phyloP scores from a whole-genome alignment of 2,329 filamentous ascomycete species.

The Lachnellula subtilissima region DNA sequence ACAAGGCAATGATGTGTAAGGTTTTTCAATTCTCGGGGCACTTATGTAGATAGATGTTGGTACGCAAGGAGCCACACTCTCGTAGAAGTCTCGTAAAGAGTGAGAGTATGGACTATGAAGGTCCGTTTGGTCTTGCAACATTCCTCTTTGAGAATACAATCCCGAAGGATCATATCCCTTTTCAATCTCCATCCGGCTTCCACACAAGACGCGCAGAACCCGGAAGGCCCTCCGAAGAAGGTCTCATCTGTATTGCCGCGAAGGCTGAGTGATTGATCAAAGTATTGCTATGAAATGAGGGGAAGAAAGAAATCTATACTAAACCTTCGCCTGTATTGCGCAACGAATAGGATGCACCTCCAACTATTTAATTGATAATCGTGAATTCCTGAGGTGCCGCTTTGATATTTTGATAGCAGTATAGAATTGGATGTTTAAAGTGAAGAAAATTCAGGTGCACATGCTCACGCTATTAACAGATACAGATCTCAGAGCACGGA shows the following conservation, averaged over 20 bases:
- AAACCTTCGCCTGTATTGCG: too few relatives aligned
- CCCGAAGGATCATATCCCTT: constrained; percentile 30
- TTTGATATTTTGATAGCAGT: too few relatives aligned
- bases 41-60: constrained; percentile 36
- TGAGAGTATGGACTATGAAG: constrained; percentile 52
- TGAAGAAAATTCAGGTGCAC: background rate
- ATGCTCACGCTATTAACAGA: too few relatives aligned
- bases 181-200: constrained; percentile 37
- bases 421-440: too few relatives aligned
- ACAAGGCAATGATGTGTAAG: too few relatives aligned
- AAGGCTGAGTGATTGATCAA: constrained; percentile 43
- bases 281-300: constrained; percentile 20
- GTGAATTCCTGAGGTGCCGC: too few relatives aligned
- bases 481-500: too few relatives aligned
- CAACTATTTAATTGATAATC: too few relatives aligned
- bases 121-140: constrained; percentile 46
- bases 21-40: too few relatives aligned
- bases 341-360: too few relatives aligned
- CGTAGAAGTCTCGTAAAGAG: constrained; percentile 39
- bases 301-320: background rate
- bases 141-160: constrained; percentile 34
- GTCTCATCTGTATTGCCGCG: constrained; percentile 37
- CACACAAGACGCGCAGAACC: constrained; percentile 43
- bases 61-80: constrained; percentile 49
- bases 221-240: constrained; percentile 40